These are phyloP conservation scores for Symbiodinium pilosum DNA, from an alignment of 73 alveolate species.

Conservation along the genomic window DNA sequence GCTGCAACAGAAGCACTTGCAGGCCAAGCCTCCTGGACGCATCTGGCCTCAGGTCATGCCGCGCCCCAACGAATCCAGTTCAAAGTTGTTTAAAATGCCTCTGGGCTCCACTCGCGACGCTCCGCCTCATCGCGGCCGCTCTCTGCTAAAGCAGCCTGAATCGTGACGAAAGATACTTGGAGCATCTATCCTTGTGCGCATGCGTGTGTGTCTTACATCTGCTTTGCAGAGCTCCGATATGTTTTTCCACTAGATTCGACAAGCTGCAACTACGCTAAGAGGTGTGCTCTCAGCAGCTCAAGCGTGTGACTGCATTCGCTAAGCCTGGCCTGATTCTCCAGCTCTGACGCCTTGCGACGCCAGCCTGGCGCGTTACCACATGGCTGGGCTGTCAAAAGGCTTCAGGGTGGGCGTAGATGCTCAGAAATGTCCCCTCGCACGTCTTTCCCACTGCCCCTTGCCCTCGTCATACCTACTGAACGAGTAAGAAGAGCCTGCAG, in stretches of 20 bases:
- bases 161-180: too few species aligned
- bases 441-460: too few species aligned
- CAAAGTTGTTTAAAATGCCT: neutral
- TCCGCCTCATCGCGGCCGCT: neutral
- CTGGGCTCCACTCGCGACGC: constrained; percentile 16
- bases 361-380: constrained; percentile 42
- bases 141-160: neutral
- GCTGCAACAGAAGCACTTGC: neutral
- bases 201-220: too few species aligned
- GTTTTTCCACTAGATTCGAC: too few species aligned
- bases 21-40: neutral
- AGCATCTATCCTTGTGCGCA: too few species aligned
- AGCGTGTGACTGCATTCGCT: too few species aligned
- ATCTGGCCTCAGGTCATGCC: neutral
- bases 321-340: constrained; percentile 44
- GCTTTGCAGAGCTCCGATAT: too few species aligned
- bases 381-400: neutral
- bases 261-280: too few species aligned
- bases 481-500: neutral
- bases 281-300: too few species aligned
- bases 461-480: neutral
- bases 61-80: too few species aligned
- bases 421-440: too few species aligned
- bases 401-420: too few species aligned
- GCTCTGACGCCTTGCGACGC: constrained; percentile 69